A percentile compares a stretch with the other conserved stretches of the same genome.
Evolutionary conservation across 768 basidiomycete genomes (phyloP).

Genomic region (Hemileccinum impolitum): DNA sequence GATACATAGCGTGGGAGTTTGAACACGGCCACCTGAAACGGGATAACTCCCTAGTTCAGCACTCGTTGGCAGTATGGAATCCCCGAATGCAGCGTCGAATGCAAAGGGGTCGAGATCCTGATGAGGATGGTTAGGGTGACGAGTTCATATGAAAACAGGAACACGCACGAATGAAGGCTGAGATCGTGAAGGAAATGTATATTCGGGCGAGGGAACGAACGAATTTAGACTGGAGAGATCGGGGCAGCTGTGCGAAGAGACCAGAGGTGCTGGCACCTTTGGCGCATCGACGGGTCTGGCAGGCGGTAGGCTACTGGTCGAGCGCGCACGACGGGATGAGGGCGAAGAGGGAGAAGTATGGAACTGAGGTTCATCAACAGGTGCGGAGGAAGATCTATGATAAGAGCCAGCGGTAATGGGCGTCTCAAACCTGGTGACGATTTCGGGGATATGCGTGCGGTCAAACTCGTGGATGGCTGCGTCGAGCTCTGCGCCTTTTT

Average conservation of each 20-base stretch:
- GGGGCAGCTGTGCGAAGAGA: conserved; percentile 22
- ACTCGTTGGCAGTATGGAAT: conserved; percentile 24
- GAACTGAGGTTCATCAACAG: conserved; percentile 40
- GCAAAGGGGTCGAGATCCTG: conserved; percentile 31
- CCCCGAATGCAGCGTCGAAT: conserved; percentile 28
- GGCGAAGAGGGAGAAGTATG: conserved; percentile 28
- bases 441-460: conserved; percentile 48
- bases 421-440: conserved; percentile 69
- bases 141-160: neutral
- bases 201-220: conserved; percentile 30
- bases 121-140: neutral
- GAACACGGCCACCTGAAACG: conserved; percentile 20
- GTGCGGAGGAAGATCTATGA: conserved; percentile 65
- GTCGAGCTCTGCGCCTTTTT: conserved; percentile 60
- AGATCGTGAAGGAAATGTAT: conserved; percentile 33
- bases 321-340: conserved; percentile 17
- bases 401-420: conserved; percentile 71
- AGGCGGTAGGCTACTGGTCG: conserved; percentile 24
- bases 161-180: conserved; percentile 50
- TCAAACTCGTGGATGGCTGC: conserved; percentile 60
- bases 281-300: conserved; percentile 1
- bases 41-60: conserved; percentile 22
- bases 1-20: conserved; percentile 36
- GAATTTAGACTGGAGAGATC: conserved; percentile 34
- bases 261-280: conserved; percentile 6